Percentiles rank a stretch among this genome's conserved stretches.
Evolutionary conservation across 441 rosid species (phyloP).

Genomic region (Macaranga tanarius): DNA sequence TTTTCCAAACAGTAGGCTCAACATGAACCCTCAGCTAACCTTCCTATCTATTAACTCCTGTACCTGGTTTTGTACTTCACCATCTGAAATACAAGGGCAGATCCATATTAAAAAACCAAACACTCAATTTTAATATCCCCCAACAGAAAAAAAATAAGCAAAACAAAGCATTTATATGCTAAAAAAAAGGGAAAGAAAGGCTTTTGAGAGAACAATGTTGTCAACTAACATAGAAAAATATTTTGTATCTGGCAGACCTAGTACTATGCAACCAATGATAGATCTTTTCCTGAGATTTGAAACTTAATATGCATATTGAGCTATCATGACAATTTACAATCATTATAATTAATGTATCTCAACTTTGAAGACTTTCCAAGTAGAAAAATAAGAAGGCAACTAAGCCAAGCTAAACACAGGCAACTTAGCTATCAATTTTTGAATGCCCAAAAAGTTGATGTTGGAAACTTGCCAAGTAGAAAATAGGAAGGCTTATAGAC

Average conservation of each 20-base stretch:
- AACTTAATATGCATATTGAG: not conserved
- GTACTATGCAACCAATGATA: not conserved
- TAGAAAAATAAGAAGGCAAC: no score
- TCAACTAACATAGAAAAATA: not conserved
- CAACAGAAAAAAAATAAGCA: not conserved
- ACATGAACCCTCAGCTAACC: not conserved
- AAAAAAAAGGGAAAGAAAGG: not conserved
- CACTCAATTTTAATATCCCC: not conserved
- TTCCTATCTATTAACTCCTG: not conserved
- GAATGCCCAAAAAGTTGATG: not conserved
- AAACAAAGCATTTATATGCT: not conserved
- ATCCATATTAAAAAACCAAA: not conserved
- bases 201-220: not conserved
- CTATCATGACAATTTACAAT: constrained; percentile 1
- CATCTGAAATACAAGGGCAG: not conserved
- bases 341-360: not conserved
- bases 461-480: not conserved
- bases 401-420: no score
- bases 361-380: no score
- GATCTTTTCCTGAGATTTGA: not conserved
- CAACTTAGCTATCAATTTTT: constrained; percentile 1
- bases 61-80: not conserved
- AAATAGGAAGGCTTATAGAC: not conserved
- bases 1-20: not conserved
- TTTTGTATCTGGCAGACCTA: not conserved